phyloP scores from a whole-genome alignment of 225 moss, liverwort and hornwort genomes.

The Bryoerythrophyllum caledonicum region DNA sequence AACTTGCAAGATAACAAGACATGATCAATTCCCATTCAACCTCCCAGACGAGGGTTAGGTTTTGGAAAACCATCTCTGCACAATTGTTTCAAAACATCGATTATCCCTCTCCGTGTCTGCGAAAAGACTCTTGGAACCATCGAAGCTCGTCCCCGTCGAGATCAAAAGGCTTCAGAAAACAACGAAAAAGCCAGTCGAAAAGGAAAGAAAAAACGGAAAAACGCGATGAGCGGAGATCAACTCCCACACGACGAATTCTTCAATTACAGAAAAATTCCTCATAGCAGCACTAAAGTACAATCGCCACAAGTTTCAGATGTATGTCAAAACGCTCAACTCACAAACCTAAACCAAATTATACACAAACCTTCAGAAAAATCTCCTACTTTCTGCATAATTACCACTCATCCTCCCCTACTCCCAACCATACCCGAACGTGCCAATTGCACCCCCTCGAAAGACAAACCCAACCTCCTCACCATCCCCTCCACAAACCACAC shows the following conservation, averaged over 20 bases:
- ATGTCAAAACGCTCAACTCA: not conserved
- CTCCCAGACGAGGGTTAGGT: not conserved
- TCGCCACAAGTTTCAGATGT: not conserved
- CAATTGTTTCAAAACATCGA: not conserved
- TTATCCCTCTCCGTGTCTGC: not conserved
- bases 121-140: not conserved
- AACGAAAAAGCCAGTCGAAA: not conserved
- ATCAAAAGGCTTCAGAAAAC: too few species aligned
- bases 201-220: not conserved
- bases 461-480: not conserved
- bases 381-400: conserved; percentile 11
- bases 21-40: not conserved
- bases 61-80: not conserved
- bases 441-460: not conserved
- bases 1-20: not conserved
- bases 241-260: not conserved
- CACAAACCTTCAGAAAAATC: not conserved
- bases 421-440: not conserved
- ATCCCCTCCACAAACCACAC: not conserved
- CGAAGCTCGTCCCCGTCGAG: not conserved
- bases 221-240: too few species aligned
- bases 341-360: not conserved
- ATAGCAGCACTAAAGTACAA: not conserved
- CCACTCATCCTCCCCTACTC: not conserved
- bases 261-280: not conserved